These are phyloP conservation scores for Fusarium oxysporum DNA, from an alignment of 2,329 filamentous ascomycete species.

Conservation along the genomic window DNA sequence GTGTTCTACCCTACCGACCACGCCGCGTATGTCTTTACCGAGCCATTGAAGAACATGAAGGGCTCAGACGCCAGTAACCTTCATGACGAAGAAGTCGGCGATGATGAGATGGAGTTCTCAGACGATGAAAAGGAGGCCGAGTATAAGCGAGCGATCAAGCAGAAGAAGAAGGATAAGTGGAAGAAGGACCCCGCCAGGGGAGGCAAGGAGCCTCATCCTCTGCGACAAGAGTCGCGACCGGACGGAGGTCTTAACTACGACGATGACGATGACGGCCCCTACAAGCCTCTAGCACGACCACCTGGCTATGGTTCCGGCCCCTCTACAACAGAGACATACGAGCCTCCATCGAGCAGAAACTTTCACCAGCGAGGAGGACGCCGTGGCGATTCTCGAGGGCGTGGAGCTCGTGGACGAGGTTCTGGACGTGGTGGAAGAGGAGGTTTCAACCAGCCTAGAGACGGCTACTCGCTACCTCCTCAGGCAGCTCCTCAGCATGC, in stretches of 20 bases:
- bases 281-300: constrained; percentile 77
- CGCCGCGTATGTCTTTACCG: constrained; percentile 87
- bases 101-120: constrained; percentile 93
- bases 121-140: constrained; percentile 95
- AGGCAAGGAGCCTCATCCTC: constrained; percentile 53
- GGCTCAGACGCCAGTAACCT: constrained; percentile 95
- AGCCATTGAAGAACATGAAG: constrained; percentile 81
- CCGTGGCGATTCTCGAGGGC: constrained; percentile 60
- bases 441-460: constrained; percentile 47
- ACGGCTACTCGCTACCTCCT: constrained; percentile 58
- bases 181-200: constrained; percentile 57
- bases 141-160: constrained; percentile 76
- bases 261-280: constrained; percentile 75
- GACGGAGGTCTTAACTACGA: constrained; percentile 72
- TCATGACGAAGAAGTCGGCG: constrained; percentile 88
- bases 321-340: constrained; percentile 53
- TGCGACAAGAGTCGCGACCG: constrained; percentile 54
- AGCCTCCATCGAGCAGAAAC: constrained; percentile 49
- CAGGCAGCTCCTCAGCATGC: constrained; percentile 47
- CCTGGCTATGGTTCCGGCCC: constrained; percentile 68
- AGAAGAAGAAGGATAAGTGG: constrained; percentile 67
- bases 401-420: constrained; percentile 56
- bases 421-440: constrained; percentile 56
- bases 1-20: constrained; percentile 85
- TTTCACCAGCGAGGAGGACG: constrained; percentile 55